Percentiles rank a stretch among this genome's conserved stretches.
Evolutionary conservation across 2,329 filamentous ascomycete species (phyloP).

Genomic region (Xylariaceae sp.): DNA sequence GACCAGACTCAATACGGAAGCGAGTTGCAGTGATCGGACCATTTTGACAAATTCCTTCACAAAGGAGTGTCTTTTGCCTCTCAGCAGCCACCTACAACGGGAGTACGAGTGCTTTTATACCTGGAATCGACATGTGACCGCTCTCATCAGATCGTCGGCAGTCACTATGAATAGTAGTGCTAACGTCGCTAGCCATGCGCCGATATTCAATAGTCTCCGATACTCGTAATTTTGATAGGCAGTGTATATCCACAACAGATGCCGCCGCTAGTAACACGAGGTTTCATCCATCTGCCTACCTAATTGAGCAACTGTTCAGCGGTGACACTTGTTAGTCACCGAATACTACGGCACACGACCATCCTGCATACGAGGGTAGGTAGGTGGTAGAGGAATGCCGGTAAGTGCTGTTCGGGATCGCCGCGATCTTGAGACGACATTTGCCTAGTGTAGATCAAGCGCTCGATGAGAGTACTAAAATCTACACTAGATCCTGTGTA

Average conservation of each 20-base stretch:
- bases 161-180: not conserved
- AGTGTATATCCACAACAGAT: conserved; percentile 2
- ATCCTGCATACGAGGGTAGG: not conserved
- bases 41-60: conserved; percentile 1
- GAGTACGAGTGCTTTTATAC: conserved; percentile 3
- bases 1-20: conserved; percentile 7
- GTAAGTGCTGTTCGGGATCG: not conserved
- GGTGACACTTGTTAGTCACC: not conserved
- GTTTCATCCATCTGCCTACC: not conserved
- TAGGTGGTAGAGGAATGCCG: not conserved
- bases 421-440: not conserved
- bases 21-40: conserved; percentile 9
- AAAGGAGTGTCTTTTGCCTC: not conserved
- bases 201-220: too few species aligned
- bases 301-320: not conserved
- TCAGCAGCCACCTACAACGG: not conserved
- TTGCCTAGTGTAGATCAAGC: too few species aligned
- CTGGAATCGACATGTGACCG: not conserved
- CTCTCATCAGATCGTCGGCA: not conserved
- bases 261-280: not conserved
- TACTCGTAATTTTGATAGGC: too few species aligned
- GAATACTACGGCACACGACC: not conserved
- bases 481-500: too few species aligned
- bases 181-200: conserved; percentile 11
- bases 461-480: too few species aligned